phyloP scores from a whole-genome alignment of 352 stramenopile genomes.

The Phytophthora citrophthora region DNA sequence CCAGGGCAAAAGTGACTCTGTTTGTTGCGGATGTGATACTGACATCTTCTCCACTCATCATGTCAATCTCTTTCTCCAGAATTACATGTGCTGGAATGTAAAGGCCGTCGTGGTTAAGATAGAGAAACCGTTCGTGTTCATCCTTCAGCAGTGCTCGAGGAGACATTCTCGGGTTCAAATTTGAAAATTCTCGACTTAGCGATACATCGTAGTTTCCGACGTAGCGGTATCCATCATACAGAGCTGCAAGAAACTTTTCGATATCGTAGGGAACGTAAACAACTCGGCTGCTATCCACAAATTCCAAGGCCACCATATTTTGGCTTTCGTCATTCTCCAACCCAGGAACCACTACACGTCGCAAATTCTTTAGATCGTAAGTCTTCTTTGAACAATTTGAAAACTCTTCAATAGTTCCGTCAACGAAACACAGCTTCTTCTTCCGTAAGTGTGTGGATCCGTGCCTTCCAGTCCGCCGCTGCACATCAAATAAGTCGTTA shows the following conservation, averaged over 20 bases:
- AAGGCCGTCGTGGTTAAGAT: constrained; percentile 70
- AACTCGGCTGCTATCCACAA: constrained; percentile 62
- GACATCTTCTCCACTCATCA: constrained; percentile 49
- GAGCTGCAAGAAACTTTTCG: constrained; percentile 60
- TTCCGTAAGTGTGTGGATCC: constrained; percentile 64
- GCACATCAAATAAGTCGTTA: constrained; percentile 57
- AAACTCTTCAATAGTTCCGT: constrained; percentile 59
- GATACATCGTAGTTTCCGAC: constrained; percentile 71
- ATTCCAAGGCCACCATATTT: constrained; percentile 68
- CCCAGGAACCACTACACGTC: constrained; percentile 54
- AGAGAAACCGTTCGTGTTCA: constrained; percentile 57
- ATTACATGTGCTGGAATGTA: constrained; percentile 59
- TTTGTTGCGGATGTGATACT: constrained; percentile 56
- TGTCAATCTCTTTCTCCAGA: constrained; percentile 71
- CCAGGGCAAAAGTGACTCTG: constrained; percentile 70
- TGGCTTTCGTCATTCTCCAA: constrained; percentile 36
- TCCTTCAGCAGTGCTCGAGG: constrained; percentile 50
- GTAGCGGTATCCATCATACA: constrained; percentile 78
- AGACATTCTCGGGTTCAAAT: constrained; percentile 70
- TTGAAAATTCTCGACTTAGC: constrained; percentile 67
- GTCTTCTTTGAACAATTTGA: constrained; percentile 54
- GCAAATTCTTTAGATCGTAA: constrained; percentile 63
- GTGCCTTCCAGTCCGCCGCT: constrained; percentile 61
- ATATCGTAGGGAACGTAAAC: constrained; percentile 67
- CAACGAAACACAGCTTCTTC: constrained; percentile 70